Evolutionary conservation across 768 basidiomycete genomes (phyloP).

Genomic region (Mrakia hoshinonis): DNA sequence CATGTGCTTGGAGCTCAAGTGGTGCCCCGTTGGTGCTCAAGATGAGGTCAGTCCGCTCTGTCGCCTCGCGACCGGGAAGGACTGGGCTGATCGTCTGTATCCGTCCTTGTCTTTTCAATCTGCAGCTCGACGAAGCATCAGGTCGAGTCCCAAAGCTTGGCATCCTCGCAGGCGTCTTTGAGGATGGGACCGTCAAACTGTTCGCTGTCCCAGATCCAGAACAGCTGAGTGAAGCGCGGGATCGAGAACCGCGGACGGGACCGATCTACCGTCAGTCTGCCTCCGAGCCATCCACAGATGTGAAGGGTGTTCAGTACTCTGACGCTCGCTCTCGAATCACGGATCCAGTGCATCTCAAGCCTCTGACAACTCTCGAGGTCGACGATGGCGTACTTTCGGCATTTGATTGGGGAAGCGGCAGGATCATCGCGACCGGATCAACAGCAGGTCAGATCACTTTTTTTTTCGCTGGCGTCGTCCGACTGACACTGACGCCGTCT

Average conservation of each 20-base stretch:
- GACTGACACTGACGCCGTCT: not conserved
- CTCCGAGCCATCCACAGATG: constrained; percentile 33
- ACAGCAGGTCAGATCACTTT: constrained; percentile 56
- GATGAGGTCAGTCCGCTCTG: constrained; percentile 44
- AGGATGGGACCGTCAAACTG: constrained; percentile 73
- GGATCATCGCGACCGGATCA: constrained; percentile 68
- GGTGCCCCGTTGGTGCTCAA: constrained; percentile 84
- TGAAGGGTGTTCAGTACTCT: constrained; percentile 35
- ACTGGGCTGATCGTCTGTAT: not conserved
- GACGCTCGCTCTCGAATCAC: constrained; percentile 42
- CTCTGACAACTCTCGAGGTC: constrained; percentile 62
- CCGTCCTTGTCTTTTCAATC: not conserved
- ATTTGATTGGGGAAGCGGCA: constrained; percentile 85
- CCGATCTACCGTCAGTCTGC: constrained; percentile 39
- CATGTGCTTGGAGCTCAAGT: constrained; percentile 69
- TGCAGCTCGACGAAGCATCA: not conserved
- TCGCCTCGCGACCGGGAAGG: too few relatives aligned
- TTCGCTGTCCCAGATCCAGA: constrained; percentile 71
- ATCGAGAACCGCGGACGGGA: not conserved
- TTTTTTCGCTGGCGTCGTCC: not conserved
- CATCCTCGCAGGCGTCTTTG: constrained; percentile 71
- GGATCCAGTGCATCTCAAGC: constrained; percentile 39
- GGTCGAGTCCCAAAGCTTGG: constrained; percentile 55
- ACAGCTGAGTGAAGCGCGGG: constrained; percentile 29
- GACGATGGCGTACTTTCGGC: constrained; percentile 68